These are phyloP conservation scores for Penstemon eatonii DNA, from an alignment of 257 asterid genomes.

Conservation along the genomic window DNA sequence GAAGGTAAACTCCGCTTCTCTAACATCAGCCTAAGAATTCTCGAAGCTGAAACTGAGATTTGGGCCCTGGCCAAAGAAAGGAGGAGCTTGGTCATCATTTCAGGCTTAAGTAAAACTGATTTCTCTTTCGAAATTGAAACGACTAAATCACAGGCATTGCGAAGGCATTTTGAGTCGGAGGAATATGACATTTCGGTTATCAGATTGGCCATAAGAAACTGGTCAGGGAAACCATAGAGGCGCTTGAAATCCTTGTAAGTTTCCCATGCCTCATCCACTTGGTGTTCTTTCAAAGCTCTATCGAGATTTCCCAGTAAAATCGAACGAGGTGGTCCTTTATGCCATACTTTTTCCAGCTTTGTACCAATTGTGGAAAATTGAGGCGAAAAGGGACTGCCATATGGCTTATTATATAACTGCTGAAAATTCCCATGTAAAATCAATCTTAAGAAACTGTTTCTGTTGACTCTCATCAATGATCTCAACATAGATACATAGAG, in stretches of 20 bases:
- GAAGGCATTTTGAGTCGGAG: slow-evolving; percentile 54
- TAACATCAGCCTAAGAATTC: slow-evolving; percentile 57
- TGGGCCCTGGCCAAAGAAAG: slow-evolving; percentile 76
- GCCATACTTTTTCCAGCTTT: slow-evolving; percentile 35
- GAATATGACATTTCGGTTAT: slow-evolving; percentile 67
- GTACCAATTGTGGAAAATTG: slow-evolving; percentile 34
- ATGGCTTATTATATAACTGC: slow-evolving; percentile 14
- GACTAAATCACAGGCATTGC: slow-evolving; percentile 58
- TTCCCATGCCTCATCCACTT: slow-evolving; percentile 68
- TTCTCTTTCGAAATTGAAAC: slow-evolving; percentile 54
- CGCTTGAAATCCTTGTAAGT: slow-evolving; percentile 58
- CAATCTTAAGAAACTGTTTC: slow-evolving; percentile 32
- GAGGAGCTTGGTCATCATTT: slow-evolving; percentile 54
- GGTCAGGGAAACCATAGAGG: slow-evolving; percentile 66
- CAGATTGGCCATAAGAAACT: slow-evolving; percentile 43
- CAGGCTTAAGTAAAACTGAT: slow-evolving; percentile 43
- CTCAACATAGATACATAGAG: slow-evolving; percentile 17
- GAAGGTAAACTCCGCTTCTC: slow-evolving; percentile 50
- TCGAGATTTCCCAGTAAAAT: slow-evolving; percentile 56
- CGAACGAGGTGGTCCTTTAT: slow-evolving; percentile 40
- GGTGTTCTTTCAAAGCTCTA: slow-evolving; percentile 58
- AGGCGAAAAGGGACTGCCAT: slow-evolving; percentile 5
- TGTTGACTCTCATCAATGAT: slow-evolving; percentile 29
- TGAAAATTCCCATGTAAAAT: slow-evolving; percentile 29
- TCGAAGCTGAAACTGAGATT: slow-evolving; percentile 60